Evolutionary conservation across 2,329 filamentous ascomycete species (phyloP).

Genomic region (Pseudogymnoascus sp.): DNA sequence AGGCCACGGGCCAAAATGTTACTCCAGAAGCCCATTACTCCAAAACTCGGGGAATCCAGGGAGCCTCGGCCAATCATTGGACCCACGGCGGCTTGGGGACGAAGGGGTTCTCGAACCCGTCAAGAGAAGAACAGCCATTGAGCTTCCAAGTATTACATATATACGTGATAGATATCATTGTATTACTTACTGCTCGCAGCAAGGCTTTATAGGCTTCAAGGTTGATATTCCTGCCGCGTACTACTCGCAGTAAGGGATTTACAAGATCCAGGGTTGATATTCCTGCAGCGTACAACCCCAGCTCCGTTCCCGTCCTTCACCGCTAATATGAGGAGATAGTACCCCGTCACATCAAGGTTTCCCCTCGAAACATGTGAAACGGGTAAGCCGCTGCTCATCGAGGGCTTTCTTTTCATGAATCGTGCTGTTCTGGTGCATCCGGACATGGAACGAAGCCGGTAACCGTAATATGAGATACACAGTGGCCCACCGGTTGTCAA

Average conservation of each 20-base stretch:
- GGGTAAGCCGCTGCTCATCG: background rate
- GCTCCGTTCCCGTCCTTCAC: background rate
- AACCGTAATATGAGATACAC: background rate
- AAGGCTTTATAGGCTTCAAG: background rate
- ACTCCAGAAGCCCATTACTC: background rate
- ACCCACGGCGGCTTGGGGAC: background rate
- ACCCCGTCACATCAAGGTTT: background rate
- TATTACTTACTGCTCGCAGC: background rate
- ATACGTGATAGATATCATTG: background rate
- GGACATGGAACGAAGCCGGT: background rate
- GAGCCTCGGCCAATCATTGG: background rate
- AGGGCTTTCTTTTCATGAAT: background rate
- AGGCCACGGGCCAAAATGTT: background rate
- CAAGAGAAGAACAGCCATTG: background rate
- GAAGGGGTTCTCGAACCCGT: background rate
- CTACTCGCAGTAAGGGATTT: background rate
- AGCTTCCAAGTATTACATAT: background rate
- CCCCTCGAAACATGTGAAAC: background rate
- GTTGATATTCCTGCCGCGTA: background rate
- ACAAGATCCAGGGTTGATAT: background rate
- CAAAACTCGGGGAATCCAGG: background rate
- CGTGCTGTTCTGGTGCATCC: background rate
- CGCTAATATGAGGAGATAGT: slow-evolving; percentile 4
- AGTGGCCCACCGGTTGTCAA: background rate
- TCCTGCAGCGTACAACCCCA: background rate